Percentiles rank a stretch among this genome's conserved stretches.
These are phyloP conservation scores for Trypanosomatidae sp. DNA, from an alignment of 208 protist species.

Conservation along the genomic window DNA sequence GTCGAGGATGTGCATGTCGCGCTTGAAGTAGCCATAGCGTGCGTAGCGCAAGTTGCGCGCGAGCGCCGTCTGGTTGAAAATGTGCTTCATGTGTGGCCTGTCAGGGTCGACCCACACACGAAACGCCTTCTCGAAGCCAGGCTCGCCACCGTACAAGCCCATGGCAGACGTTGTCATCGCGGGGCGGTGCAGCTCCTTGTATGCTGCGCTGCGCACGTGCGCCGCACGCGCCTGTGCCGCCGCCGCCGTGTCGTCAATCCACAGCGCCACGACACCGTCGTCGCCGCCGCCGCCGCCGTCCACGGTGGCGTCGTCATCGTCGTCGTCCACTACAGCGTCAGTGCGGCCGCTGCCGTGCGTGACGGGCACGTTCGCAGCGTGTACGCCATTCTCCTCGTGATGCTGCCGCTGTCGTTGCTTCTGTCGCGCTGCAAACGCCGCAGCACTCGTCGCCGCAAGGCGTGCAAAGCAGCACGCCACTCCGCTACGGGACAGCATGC, in stretches of 20 bases:
- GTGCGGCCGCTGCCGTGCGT: conserved; percentile 10
- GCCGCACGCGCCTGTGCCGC: conserved; percentile 18
- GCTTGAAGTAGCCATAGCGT: conserved; percentile 85
- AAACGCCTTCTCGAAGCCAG: conserved; percentile 83
- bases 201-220: conserved; percentile 52
- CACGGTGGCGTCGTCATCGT: conserved; percentile 11
- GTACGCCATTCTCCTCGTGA: not conserved
- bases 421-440: not conserved
- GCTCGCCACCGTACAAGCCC: conserved; percentile 84
- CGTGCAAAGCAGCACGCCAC: too few species aligned
- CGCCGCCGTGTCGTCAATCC: conserved; percentile 61
- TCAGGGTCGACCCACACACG: conserved; percentile 88
- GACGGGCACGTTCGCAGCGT: conserved; percentile 14
- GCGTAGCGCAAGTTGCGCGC: conserved; percentile 83
- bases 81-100: conserved; percentile 80
- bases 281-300: conserved; percentile 8
- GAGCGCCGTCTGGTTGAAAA: conserved; percentile 78
- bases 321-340: conserved; percentile 16
- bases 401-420: not conserved
- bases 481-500: too few species aligned
- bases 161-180: conserved; percentile 66
- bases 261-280: conserved; percentile 11
- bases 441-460: too few species aligned
- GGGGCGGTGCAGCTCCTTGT: conserved; percentile 77
- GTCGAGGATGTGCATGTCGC: conserved; percentile 85